Evolutionary conservation across 192 early-diverging fungal genomes (phyloP).

Genomic region (Tieghemiomyces parasiticus): DNA sequence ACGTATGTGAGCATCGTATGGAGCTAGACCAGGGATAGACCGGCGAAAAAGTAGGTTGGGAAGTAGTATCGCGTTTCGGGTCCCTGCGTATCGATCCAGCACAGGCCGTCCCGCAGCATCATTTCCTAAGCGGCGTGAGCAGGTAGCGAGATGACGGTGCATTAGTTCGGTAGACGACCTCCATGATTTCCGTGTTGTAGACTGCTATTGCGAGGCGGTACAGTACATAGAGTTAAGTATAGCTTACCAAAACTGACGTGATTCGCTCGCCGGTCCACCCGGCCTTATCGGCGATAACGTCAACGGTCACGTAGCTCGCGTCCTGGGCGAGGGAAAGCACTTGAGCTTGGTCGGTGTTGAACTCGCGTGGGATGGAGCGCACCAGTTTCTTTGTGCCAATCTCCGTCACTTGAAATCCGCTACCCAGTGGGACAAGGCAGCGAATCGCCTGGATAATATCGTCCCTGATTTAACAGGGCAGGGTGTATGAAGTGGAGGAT

Average conservation of each 20-base stretch:
- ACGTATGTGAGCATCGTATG: no score
- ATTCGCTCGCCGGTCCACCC: not conserved
- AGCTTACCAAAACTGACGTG: not conserved
- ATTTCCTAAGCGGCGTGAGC: not conserved
- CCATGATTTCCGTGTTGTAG: not conserved
- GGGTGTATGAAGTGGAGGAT: conserved; percentile 16
- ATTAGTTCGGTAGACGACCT: not conserved
- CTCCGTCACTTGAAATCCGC: conserved; percentile 70
- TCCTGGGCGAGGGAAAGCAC: conserved; percentile 61
- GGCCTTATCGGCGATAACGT: not conserved
- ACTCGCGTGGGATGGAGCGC: conserved; percentile 74
- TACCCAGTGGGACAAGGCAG: conserved; percentile 68
- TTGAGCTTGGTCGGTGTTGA: conserved; percentile 65
- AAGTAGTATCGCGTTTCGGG: conserved; percentile 2
- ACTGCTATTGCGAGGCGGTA: not conserved
- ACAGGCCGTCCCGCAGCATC: conserved; percentile 10
- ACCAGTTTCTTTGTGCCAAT: conserved; percentile 75
- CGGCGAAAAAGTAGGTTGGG: conserved; percentile 12
- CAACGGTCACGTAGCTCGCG: not conserved
- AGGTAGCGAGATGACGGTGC: not conserved
- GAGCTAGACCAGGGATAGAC: no score
- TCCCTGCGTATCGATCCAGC: not conserved
- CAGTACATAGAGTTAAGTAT: not conserved
- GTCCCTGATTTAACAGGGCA: conserved; percentile 34
- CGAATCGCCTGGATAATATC: conserved; percentile 80